Evolutionary conservation across 352 stramenopile species (phyloP), one percentile per base, ranked within the genome.

Genomic region (Halophytophthora polymorphica): DNA sequence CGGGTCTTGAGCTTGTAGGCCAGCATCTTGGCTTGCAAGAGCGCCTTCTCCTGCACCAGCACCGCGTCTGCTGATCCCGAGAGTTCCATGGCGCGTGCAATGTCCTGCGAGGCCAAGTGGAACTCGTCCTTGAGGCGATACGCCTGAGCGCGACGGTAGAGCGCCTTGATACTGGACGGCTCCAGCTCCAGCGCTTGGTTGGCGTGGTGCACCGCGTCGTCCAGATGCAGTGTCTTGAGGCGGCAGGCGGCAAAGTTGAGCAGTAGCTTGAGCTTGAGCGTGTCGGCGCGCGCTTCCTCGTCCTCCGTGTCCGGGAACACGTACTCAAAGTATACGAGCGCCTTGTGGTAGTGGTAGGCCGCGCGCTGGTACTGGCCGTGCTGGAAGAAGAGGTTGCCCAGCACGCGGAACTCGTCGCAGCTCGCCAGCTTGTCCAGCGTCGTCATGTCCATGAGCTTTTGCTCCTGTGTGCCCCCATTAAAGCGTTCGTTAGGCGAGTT

Each of bases 241-340:
- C 80, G 68, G 56, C 79, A 90, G 2, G 82, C 74, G 28, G 69
- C 64, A 60, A 89, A 89, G 54, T 94, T 94, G 23, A 92, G 65
- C 54, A 91, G 54, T 33, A 87, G 52, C 41, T 70, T 75, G 22
- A 82, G 59, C 46, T 84, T 80, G 8, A 92, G 63, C 0, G 46
- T 45, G 40, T 89, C 71, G 34, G 80, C 70, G 19, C 63, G 42
- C 6, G 29, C 29, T 40, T 86, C 69, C 25, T 92, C 83, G 2
- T 51, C 64, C 1, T 87, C 64, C 0, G 66, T 77, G 35, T 94
- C 83, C 2, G 75, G 66, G 44, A 94, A 94, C 14, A 94, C 65
- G 55, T 94, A 94, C 65, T 94, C 83, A 61, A 94, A 94, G 50
- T 91, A 90, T 39, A 92, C 71, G 18, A 94, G 68, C 34, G 83